Conservation (phyloP, 306 rosid genomes). For the Neltuma alba region DNA sequence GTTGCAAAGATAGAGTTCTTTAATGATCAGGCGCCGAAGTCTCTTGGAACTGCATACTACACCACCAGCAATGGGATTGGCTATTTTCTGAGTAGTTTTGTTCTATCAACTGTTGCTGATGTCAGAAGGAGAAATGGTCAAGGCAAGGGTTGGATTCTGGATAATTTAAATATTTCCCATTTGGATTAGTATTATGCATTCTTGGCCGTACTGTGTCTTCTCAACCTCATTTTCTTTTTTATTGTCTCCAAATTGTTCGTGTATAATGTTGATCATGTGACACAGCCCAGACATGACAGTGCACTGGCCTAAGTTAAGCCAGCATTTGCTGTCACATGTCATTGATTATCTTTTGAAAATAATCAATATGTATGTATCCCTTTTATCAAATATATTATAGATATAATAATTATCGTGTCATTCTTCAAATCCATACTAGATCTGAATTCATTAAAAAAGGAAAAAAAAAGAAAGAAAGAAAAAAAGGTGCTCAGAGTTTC, state of each 20-base stretch:
- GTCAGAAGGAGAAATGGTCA: constrained; percentile 49
- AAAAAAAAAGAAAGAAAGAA: too few relatives aligned
- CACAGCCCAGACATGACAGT: constrained; percentile 13
- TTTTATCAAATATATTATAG: neutral
- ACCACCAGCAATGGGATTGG: constrained; percentile 68
- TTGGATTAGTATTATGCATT: constrained; percentile 69
- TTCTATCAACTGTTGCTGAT: constrained; percentile 57
- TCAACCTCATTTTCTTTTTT: constrained; percentile 68
- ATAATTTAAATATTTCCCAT: constrained; percentile 66
- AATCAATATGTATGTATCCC: too few relatives aligned
- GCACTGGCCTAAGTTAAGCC: neutral
- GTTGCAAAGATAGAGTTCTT: constrained; percentile 75
- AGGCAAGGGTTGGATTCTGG: constrained; percentile 66
- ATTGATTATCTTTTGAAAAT: neutral
- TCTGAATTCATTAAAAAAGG: neutral
- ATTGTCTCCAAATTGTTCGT: constrained; percentile 57
- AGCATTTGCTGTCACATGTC: neutral
- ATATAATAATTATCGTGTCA: too few relatives aligned
- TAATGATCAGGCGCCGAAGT: constrained; percentile 92
- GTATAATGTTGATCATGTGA: constrained; percentile 54
- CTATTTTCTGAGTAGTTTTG: constrained; percentile 60
- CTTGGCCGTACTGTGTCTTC: constrained; percentile 50
- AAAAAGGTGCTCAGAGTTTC: too few relatives aligned
- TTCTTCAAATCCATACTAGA: neutral
- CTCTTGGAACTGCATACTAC: constrained; percentile 72